Percentiles rank a stretch among this genome's conserved stretches.
Conservation (phyloP, 2,329 filamentous ascomycete genomes). For the Aspergillus clavatus region DNA sequence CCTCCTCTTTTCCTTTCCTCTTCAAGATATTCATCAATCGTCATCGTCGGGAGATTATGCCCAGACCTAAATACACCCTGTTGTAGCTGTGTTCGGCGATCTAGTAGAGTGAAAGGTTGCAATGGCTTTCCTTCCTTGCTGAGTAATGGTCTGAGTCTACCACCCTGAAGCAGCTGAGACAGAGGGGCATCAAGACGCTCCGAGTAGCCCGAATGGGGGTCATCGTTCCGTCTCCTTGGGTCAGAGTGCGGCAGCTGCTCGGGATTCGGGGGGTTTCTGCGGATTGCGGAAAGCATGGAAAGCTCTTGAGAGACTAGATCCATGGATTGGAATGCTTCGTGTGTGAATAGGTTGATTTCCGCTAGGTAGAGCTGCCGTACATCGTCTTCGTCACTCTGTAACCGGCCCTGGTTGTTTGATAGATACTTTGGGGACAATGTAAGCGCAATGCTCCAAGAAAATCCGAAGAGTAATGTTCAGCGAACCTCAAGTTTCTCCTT, state of each 20-base stretch:
- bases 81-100: conserved; percentile 68
- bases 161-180: conserved; percentile 44
- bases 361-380: conserved; percentile 74
- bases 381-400: conserved; percentile 77
- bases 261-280: conserved; percentile 41
- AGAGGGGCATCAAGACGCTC: conserved; percentile 68
- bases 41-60: conserved; percentile 95
- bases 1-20: conserved; percentile 80
- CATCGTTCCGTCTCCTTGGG: conserved; percentile 44
- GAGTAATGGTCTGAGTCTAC: conserved; percentile 66
- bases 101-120: conserved; percentile 82
- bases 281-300: conserved; percentile 73
- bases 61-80: conserved; percentile 82
- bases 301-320: conserved; percentile 81
- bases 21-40: conserved; percentile 93
- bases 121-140: conserved; percentile 76
- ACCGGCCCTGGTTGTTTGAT: conserved; percentile 53
- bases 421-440: conserved; percentile 50
- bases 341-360: conserved; percentile 65
- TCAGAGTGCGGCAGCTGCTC: conserved; percentile 32
- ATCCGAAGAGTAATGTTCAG: conserved; percentile 12
- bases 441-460: conserved; percentile 21
- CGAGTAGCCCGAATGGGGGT: conserved; percentile 56
- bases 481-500: conserved; percentile 72
- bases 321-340: conserved; percentile 80